Evolutionary conservation across 306 rosid species (phyloP), one percentile per base, ranked within the genome.

Genomic region (Vachellia collinsii): DNA sequence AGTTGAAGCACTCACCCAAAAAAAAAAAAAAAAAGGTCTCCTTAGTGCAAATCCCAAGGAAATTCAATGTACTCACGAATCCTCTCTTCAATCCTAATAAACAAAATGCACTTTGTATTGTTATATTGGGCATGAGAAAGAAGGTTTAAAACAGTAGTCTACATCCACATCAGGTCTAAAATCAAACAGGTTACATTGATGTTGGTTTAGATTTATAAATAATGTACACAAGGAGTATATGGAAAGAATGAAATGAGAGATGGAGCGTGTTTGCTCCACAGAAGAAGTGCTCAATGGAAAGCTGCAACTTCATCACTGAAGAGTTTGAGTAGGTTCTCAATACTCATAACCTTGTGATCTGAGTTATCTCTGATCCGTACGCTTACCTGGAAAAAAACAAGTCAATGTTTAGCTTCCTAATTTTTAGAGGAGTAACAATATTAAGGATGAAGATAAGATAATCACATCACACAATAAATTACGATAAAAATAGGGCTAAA

Each of bases 361-460:
- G 77, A 89, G 71, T 81, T 81, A 73, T 91, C 97, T 85, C 99
- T 89, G 56, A 93, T 92, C 8, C 97, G 89, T 69, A 93, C 97
- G 71, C 99, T 95, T 83, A 95, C 98, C 99, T 95, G 96, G 72
- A 87, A 83, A 80, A 77, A 6, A 51, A 81, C 7, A 51, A 81
- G 41, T 51, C 85, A 80, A 62, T 79, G 72, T 59, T 81, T 74
- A 85, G 74, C 38, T 46, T 83, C 20, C 41, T n/a, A 7, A 9
- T 6, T 8, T 3, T 4, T 34, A 14, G 16, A 48, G 9, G 48
- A 46, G 70, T 20, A 73, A 85, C 36, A 43, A 62, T 58, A 61
- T 44, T 43, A 11, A 44, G 53, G 12, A 6, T 59, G 37, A 65
- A 16, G 13, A 16, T 8, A 66, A 56, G 23, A 77, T 11, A 72